A percentile compares a stretch with the other conserved stretches of the same genome.
These are phyloP conservation scores for Obba rivulosa DNA, from an alignment of 768 basidiomycete genomes.

Conservation along the genomic window DNA sequence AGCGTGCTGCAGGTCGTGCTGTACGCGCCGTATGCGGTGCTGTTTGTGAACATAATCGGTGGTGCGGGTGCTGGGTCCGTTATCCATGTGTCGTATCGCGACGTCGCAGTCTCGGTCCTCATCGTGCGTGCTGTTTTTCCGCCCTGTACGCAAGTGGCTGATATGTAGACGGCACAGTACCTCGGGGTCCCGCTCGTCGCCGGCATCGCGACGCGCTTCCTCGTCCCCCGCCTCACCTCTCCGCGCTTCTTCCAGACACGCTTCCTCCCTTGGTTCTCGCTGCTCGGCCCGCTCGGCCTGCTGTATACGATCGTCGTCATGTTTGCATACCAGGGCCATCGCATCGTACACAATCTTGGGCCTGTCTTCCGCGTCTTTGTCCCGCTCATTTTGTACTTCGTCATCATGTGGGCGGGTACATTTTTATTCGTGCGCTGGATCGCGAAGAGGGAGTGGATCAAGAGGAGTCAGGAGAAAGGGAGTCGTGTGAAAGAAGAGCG, in stretches of 20 bases:
- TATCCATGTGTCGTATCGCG: constrained; percentile 49
- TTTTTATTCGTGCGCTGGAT: constrained; percentile 54
- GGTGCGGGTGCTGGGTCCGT: constrained; percentile 27
- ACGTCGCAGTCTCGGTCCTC: constrained; percentile 61
- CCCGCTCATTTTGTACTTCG: constrained; percentile 75
- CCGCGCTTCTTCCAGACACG: constrained; percentile 44
- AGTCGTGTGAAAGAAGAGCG: background rate
- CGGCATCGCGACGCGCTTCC: constrained; percentile 64
- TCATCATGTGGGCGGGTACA: constrained; percentile 66
- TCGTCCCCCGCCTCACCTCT: constrained; percentile 39
- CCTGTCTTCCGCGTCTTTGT: constrained; percentile 78
- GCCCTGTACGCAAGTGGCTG: background rate
- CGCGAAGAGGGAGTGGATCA: constrained; percentile 26
- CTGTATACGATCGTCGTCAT: constrained; percentile 77
- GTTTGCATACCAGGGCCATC: constrained; percentile 55
- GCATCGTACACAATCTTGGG: constrained; percentile 69
- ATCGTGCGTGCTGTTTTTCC: constrained; percentile 45
- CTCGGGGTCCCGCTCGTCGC: constrained; percentile 76
- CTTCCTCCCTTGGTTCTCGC: constrained; percentile 68
- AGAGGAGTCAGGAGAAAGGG: constrained; percentile 4
- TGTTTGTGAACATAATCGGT: constrained; percentile 72
- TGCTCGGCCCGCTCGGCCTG: constrained; percentile 66
- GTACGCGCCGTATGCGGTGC: constrained; percentile 66
- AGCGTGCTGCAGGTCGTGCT: constrained; percentile 73
- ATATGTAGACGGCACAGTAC: constrained; percentile 39